Evolutionary conservation across 2,329 filamentous ascomycete genomes (phyloP).

Genomic region (Colletotrichum caudatum): DNA sequence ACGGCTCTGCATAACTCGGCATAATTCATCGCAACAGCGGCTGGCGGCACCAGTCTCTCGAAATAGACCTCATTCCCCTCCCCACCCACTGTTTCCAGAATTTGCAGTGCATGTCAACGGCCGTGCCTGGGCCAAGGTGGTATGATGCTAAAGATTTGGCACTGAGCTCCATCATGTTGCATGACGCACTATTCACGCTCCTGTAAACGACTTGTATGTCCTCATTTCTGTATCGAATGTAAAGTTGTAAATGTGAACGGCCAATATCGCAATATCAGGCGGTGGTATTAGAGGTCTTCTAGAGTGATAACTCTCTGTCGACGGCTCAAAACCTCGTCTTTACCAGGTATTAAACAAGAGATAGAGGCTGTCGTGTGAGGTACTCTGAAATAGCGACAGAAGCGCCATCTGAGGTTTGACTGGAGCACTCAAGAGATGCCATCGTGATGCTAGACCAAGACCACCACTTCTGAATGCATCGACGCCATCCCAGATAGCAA

Average conservation of each 20-base stretch:
- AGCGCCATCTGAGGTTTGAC: neutral
- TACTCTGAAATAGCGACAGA: neutral
- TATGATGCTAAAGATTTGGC: neutral
- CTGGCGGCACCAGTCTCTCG: neutral
- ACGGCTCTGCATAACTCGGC: neutral
- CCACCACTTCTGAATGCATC: too few species aligned
- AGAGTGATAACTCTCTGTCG: neutral
- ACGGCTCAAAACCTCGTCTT: neutral
- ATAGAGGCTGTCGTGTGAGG: neutral
- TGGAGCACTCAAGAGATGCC: neutral
- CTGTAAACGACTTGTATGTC: neutral
- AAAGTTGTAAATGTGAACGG: too few species aligned
- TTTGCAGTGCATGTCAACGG: neutral
- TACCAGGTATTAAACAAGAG: neutral
- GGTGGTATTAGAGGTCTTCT: neutral
- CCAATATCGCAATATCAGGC: too few species aligned
- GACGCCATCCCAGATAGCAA: too few species aligned
- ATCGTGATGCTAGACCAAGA: neutral
- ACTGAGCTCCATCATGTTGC: neutral
- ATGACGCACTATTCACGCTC: neutral
- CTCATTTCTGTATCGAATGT: neutral
- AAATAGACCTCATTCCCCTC: neutral
- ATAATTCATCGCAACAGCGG: neutral
- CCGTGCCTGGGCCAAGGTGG: neutral
- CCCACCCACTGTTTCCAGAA: neutral